Conservation (phyloP, 371 early-diverging fungal species). For the Apophysomyces sp. region DNA sequence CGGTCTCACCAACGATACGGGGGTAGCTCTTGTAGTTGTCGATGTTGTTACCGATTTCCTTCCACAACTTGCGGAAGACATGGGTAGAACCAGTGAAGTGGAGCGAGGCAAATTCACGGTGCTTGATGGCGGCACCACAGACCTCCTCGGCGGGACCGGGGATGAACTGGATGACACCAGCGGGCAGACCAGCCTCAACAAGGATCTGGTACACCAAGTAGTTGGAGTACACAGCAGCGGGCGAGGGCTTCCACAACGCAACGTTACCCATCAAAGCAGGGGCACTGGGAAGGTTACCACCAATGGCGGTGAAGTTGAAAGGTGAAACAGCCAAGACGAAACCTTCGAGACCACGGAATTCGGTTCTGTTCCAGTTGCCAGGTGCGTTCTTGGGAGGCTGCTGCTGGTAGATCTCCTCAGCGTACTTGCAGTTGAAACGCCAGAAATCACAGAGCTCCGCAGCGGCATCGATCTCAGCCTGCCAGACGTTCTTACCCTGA, state of each 20-base stretch:
- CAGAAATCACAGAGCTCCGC: conserved; percentile 94
- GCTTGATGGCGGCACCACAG: conserved; percentile 66
- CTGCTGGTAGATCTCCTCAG: conserved; percentile 89
- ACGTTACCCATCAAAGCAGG: conserved; percentile 98
- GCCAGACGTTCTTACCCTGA: conserved; percentile 98
- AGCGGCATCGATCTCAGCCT: conserved; percentile 97
- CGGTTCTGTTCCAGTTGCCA: conserved; percentile 93
- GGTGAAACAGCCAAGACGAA: conserved; percentile 97
- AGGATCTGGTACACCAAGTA: conserved; percentile 89
- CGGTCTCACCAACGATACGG: conserved; percentile 97
- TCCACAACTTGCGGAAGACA: conserved; percentile 95
- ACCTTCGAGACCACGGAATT: conserved; percentile 96
- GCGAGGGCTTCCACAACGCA: conserved; percentile 97
- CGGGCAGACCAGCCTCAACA: conserved; percentile 95
- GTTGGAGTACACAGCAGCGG: conserved; percentile 87
- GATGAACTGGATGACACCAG: conserved; percentile 96
- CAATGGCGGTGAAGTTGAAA: conserved; percentile 99
- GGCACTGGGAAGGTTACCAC: conserved; percentile 92
- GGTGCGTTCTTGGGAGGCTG: conserved; percentile 93
- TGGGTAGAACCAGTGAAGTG: conserved; percentile 96
- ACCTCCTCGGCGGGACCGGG: conserved; percentile 89
- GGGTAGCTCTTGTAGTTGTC: conserved; percentile 91
- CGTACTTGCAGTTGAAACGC: conserved; percentile 95
- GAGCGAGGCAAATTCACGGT: conserved; percentile 92
- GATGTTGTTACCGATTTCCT: conserved; percentile 88